Percentiles rank a stretch among this genome's conserved stretches.
phyloP scores from a whole-genome alignment of 2,329 filamentous ascomycete species.

The Ascochyta pisi region DNA sequence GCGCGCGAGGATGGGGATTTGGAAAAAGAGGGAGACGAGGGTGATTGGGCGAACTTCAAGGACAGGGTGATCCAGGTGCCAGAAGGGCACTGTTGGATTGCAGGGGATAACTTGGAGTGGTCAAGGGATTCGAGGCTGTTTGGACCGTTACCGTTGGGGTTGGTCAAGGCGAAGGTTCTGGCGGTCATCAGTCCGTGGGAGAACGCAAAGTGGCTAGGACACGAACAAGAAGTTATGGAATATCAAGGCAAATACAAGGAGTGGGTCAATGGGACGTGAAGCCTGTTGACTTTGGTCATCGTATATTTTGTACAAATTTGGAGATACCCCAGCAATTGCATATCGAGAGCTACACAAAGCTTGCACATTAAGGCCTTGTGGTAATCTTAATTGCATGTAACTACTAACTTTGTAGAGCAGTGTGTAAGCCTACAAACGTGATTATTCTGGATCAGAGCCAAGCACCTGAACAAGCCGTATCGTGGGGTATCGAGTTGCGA shows the following conservation, averaged over 20 bases:
- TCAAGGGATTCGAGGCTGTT: slow-evolving; percentile 87
- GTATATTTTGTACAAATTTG: neutral
- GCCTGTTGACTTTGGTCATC: neutral
- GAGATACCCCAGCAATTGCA: neutral
- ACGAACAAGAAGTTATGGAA: slow-evolving; percentile 22
- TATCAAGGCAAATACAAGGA: slow-evolving; percentile 19
- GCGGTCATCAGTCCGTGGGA: slow-evolving; percentile 33
- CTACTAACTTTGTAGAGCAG: no score
- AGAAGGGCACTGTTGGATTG: slow-evolving; percentile 88
- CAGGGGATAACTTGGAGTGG: slow-evolving; percentile 83
- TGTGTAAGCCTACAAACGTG: no score
- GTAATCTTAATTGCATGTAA: no score
- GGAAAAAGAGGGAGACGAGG: slow-evolving; percentile 28
- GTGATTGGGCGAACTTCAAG: slow-evolving; percentile 36
- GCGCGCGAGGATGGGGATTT: slow-evolving; percentile 45
- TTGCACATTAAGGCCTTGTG: no score
- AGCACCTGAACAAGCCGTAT: neutral
- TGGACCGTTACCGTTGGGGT: slow-evolving; percentile 83
- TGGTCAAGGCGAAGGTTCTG: slow-evolving; percentile 85
- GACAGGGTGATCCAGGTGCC: slow-evolving; percentile 77
- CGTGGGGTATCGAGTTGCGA: neutral
- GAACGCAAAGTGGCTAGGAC: slow-evolving; percentile 37
- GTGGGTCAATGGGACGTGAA: slow-evolving; percentile 8
- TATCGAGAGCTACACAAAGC: neutral
- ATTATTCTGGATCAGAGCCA: no score